These are phyloP conservation scores for Penicillium arizonense DNA, from an alignment of 495 filamentous ascomycete genomes.

Conservation along the genomic window DNA sequence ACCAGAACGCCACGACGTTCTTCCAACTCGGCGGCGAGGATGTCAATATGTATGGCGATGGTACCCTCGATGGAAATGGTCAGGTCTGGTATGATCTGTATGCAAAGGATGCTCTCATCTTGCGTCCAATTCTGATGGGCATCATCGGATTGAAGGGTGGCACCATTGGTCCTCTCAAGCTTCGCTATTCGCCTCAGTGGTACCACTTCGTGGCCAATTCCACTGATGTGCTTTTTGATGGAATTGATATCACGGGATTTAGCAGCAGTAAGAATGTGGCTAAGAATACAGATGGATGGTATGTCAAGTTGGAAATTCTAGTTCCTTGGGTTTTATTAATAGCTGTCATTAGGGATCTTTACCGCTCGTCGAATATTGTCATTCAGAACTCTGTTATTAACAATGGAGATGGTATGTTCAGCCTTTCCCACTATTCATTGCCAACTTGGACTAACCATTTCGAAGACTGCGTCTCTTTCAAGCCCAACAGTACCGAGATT, in stretches of 20 bases:
- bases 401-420: conserved; percentile 60
- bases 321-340: neutral
- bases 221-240: conserved; percentile 62
- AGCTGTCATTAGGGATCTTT: conserved; percentile 50
- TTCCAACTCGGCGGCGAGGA: conserved; percentile 68
- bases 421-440: neutral
- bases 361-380: conserved; percentile 58
- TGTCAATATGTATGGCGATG: conserved; percentile 65
- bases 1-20: conserved; percentile 67
- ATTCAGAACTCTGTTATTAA: conserved; percentile 68
- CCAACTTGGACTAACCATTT: conserved; percentile 2
- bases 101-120: conserved; percentile 50
- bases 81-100: conserved; percentile 70
- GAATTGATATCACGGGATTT: conserved; percentile 60
- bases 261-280: conserved; percentile 51
- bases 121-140: conserved; percentile 60
- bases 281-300: conserved; percentile 71
- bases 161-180: conserved; percentile 58
- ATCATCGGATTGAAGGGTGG: conserved; percentile 63
- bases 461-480: conserved; percentile 71
- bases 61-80: conserved; percentile 63
- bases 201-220: conserved; percentile 69
- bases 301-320: neutral
- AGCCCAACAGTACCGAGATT: conserved; percentile 74
- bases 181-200: conserved; percentile 65